Base-by-base conservation (phyloP, 2,329 filamentous ascomycete species). In the Alternaria sp. region DNA sequence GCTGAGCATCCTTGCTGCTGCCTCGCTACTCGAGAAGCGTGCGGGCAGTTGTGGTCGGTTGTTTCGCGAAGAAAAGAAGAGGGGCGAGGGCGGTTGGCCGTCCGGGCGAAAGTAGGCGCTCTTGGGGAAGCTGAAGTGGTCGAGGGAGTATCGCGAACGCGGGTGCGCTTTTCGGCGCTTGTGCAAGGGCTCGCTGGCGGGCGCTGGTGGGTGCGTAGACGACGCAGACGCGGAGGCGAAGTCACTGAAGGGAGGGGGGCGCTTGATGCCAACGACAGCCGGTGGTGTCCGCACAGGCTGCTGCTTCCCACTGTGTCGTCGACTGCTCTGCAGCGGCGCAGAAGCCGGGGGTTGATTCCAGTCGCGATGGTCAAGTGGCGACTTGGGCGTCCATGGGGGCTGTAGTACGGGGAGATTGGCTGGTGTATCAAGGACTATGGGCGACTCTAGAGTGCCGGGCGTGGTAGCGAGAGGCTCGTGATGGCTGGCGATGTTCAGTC, bases 21-120 rank as follows among this genome's bases (percentile, higher is more conserved):
- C 84, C 80, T 80, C 85, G 77, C 78, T 84, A 76, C 78, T 87
- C 77, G 73, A 88, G 85, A 82, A 89, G 81, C 84, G 87, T 28
- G 78, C 70, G 11, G 83, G 83, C 44, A 86, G 78, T 34, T 73
- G 71, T 10, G 83, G 84, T 8, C 82, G 76, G 38, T 67, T 69
- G 48, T 73, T 77, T 16, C 76, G 78, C 50, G 75, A 80, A 34
- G 83, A 84, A 72, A 86, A 85, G 80, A 86, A 86, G 8, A 86
- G 77, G 3, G 85, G 84, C 45, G 82, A 85, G 1, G 78, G 78
- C 4, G 82, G 82, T 59, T 81, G 74, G 46, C 64, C 65, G 69
- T 60, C 59, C 54, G 56, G 63, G 16, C 59, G 66, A 52, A 72
- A 55, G 8, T 65, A 65, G 8, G 65, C 54, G 46, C 54, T 54